phyloP scores from a whole-genome alignment of 495 filamentous ascomycete species.

The Tuber umbilicatum region DNA sequence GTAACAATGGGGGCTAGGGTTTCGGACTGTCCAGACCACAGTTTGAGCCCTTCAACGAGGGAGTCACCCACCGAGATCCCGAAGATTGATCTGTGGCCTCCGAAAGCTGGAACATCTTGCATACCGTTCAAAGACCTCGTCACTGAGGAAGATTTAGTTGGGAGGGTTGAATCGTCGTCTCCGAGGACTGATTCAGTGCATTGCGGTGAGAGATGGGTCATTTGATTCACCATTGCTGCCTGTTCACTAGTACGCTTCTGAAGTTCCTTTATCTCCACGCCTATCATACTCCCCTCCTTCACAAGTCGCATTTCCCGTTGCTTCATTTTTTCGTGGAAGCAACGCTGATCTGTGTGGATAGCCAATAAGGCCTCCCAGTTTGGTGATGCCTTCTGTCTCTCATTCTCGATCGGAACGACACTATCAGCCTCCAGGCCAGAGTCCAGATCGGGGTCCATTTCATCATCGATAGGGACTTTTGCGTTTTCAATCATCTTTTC shows the following conservation, averaged over 20 bases:
- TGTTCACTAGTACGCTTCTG: not conserved
- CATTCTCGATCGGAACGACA: not conserved
- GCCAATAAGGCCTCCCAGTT: not conserved
- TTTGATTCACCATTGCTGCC: not conserved
- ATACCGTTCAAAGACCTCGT: not conserved
- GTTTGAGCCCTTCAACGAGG: slow-evolving; percentile 1
- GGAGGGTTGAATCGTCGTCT: not conserved
- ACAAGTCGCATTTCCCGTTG: not conserved
- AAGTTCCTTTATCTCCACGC: slow-evolving; percentile 1
- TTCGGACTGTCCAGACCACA: not conserved
- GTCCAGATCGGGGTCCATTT: not conserved
- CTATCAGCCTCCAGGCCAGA: not conserved
- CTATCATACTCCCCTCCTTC: not conserved
- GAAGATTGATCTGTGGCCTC: not conserved
- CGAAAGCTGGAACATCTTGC: not conserved
- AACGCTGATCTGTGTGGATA: slow-evolving; percentile 1
- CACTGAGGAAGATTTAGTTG: not conserved
- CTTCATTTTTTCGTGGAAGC: slow-evolving; percentile 1
- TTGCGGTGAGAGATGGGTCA: not conserved
- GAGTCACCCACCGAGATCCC: not conserved
- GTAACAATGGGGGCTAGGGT: not conserved
- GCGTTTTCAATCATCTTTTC: slow-evolving; percentile 16
- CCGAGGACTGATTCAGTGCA: not conserved
- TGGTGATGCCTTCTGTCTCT: not conserved
- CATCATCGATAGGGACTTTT: not conserved